phyloP scores from a whole-genome alignment of 345 rosid genomes.

The Gossypium stocksii region DNA sequence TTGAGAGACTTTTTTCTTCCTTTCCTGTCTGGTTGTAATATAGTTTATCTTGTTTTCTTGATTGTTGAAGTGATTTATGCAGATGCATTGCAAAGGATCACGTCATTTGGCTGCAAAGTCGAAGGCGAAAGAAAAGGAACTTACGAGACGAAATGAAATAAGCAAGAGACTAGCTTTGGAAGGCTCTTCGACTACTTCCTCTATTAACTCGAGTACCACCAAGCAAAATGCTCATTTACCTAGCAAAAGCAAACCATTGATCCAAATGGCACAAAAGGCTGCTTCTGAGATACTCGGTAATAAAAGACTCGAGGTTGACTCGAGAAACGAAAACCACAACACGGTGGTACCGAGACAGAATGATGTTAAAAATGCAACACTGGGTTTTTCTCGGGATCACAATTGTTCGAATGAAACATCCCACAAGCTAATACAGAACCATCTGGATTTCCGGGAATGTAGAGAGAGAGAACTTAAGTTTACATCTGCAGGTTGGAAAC shows the following conservation, averaged over 20 bases:
- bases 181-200: conserved; percentile 4
- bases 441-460: conserved; percentile 24
- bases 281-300: conserved; percentile 25
- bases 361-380: conserved; percentile 2
- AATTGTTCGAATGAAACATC: conserved; percentile 14
- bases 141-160: conserved; percentile 25
- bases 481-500: conserved; percentile 56
- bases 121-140: conserved; percentile 32
- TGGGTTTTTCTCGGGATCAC: not conserved
- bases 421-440: conserved; percentile 4
- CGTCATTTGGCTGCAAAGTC: conserved; percentile 40
- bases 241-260: conserved; percentile 35
- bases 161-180: conserved; percentile 35
- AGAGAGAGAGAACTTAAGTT: conserved; percentile 47
- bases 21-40: not conserved
- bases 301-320: not conserved
- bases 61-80: conserved; percentile 5
- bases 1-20: not conserved
- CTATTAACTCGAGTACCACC: conserved; percentile 1
- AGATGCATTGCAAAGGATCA: conserved; percentile 52
- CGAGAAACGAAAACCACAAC: not conserved
- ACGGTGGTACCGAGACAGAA: conserved; percentile 1
- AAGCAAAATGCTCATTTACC: conserved; percentile 15
- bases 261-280: conserved; percentile 29
- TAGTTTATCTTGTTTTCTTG: not conserved